Percentiles rank a stretch among this genome's conserved stretches.
Conservation (phyloP, 1,284 basidiomycete genomes). For the Moesziomyces parantarcticus region DNA sequence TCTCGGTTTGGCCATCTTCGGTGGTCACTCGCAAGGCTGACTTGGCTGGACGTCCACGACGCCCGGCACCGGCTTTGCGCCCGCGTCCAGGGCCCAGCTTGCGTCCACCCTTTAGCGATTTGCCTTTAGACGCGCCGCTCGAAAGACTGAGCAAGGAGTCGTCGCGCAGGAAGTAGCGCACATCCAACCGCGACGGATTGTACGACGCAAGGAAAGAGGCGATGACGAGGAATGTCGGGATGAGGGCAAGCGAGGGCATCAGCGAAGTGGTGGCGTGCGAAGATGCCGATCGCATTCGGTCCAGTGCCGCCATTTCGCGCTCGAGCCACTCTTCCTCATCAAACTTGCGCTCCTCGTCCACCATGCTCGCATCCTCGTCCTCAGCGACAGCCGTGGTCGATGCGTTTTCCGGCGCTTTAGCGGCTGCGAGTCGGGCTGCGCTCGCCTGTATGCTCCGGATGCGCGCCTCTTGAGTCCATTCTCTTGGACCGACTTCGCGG, state of each 20-base stretch:
- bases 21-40: conserved; percentile 19
- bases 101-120: conserved; percentile 33
- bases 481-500: conserved; percentile 45
- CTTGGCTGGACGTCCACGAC: conserved; percentile 35
- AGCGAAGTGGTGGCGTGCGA: conserved; percentile 33
- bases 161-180: conserved; percentile 68
- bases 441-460: conserved; percentile 38
- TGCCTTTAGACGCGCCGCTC: conserved; percentile 29
- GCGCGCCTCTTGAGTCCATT: conserved; percentile 52
- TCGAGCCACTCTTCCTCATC: conserved; percentile 48
- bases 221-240: conserved; percentile 77
- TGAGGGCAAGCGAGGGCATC: conserved; percentile 39
- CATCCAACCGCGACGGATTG: conserved; percentile 83
- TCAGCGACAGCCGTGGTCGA: background rate
- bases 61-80: conserved; percentile 21
- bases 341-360: conserved; percentile 41
- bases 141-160: conserved; percentile 40
- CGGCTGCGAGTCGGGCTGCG: conserved; percentile 22
- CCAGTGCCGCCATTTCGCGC: conserved; percentile 20
- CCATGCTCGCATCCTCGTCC: conserved; percentile 17
- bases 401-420: conserved; percentile 1
- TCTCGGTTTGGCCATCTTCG: conserved; percentile 41
- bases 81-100: conserved; percentile 37
- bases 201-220: conserved; percentile 86
- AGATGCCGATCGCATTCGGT: conserved; percentile 15